Evolutionary conservation across 805 yeast species (phyloP).

Genomic region (Metschnikowia vanudenii): DNA sequence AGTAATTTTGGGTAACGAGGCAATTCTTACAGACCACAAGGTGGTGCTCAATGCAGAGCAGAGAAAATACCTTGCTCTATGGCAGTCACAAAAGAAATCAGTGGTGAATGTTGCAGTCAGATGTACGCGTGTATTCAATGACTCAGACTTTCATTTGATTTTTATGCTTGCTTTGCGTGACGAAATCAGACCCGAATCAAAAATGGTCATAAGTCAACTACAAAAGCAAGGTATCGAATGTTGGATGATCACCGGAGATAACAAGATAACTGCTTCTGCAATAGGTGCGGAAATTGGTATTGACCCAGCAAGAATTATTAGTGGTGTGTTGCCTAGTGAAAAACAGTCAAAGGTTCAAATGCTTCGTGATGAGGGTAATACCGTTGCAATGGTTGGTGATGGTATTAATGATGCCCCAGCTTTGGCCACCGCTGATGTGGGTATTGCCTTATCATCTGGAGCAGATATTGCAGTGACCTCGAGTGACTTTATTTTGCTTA

Average conservation of each 20-base stretch:
- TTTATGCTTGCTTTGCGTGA: conserved; percentile 61
- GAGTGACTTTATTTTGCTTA: conserved; percentile 66
- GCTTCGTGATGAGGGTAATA: conserved; percentile 43
- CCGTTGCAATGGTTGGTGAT: conserved; percentile 75
- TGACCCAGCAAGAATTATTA: conserved; percentile 46
- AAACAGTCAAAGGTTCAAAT: conserved; percentile 59
- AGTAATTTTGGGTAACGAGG: conserved; percentile 61
- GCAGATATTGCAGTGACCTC: conserved; percentile 74
- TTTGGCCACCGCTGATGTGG: conserved; percentile 69
- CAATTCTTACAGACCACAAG: conserved; percentile 48
- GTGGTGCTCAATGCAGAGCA: conserved; percentile 38
- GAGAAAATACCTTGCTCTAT: conserved; percentile 36
- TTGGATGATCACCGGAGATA: conserved; percentile 82
- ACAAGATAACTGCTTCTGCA: conserved; percentile 61
- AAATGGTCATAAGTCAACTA: conserved; percentile 41
- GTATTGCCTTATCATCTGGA: conserved; percentile 73
- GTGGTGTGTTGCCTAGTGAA: conserved; percentile 72
- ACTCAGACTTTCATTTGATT: conserved; percentile 36
- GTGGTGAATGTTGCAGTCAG: conserved; percentile 54
- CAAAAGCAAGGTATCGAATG: conserved; percentile 48
- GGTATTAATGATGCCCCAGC: conserved; percentile 87
- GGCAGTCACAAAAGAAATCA: conserved; percentile 68
- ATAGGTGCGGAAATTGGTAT: conserved; percentile 66
- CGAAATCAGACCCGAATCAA: conserved; percentile 56
- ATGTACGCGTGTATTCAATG: conserved; percentile 27